A percentile compares a stretch with the other conserved stretches of the same genome.
These are phyloP conservation scores for Dictyophora rubrovolvata DNA, from an alignment of 768 basidiomycete species.

Conservation along the genomic window DNA sequence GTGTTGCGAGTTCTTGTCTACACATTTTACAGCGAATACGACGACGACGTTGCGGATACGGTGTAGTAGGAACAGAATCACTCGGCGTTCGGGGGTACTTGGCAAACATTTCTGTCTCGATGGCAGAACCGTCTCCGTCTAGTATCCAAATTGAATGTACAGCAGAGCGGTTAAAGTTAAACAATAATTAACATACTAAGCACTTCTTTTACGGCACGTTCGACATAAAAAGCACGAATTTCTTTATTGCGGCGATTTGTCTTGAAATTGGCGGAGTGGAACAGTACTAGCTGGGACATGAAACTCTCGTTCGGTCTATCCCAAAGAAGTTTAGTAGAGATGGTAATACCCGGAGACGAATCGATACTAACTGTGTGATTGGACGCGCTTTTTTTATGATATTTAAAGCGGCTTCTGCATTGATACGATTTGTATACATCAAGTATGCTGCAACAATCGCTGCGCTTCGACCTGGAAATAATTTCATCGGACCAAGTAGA, in stretches of 20 bases:
- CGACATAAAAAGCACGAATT: conserved; percentile 77
- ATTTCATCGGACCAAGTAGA: conserved; percentile 1
- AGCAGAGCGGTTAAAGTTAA: neutral
- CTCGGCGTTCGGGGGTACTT: conserved; percentile 57
- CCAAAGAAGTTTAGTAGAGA: neutral
- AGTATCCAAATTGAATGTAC: conserved; percentile 6
- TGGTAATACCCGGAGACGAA: neutral
- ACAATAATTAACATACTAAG: conserved; percentile 48
- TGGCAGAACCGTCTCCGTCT: conserved; percentile 68
- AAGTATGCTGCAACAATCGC: conserved; percentile 83
- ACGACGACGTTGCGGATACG: conserved; percentile 40
- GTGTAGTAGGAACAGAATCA: conserved; percentile 50
- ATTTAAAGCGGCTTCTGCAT: conserved; percentile 53
- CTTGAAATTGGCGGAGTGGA: conserved; percentile 59
- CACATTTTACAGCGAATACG: conserved; percentile 91
- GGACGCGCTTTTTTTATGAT: conserved; percentile 60
- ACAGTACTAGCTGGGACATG: conserved; percentile 68
- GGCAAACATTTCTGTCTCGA: conserved; percentile 67
- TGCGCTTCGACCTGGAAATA: conserved; percentile 61
- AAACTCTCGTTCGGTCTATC: conserved; percentile 81
- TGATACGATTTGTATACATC: conserved; percentile 59
- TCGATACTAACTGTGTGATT: conserved; percentile 50
- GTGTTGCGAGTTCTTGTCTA: conserved; percentile 74
- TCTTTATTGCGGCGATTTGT: conserved; percentile 58
- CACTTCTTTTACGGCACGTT: conserved; percentile 60